Evolutionary conservation across 192 early-diverging fungal genomes (phyloP).

Genomic region (Thamnidium elegans): DNA sequence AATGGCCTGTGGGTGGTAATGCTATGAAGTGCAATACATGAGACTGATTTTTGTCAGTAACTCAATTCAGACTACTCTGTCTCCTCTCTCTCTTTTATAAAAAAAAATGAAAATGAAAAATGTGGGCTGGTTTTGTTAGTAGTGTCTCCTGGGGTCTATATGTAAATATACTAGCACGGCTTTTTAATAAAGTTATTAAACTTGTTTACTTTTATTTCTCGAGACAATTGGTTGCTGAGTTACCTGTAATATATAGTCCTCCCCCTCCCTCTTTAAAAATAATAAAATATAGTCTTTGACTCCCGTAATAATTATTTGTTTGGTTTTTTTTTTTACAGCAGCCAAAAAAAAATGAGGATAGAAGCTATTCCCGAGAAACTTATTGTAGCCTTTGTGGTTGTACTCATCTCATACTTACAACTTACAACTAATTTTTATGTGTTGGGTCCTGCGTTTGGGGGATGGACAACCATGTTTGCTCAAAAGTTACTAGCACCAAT

Average conservation of each 20-base stretch:
- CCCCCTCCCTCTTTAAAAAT: not conserved
- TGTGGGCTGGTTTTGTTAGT: too few species aligned
- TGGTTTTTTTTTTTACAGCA: not conserved
- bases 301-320: not conserved
- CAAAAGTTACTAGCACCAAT: constrained; percentile 57
- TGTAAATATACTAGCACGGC: too few species aligned
- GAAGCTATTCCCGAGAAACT: constrained; percentile 10
- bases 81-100: constrained; percentile 23
- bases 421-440: constrained; percentile 9
- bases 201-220: too few species aligned
- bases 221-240: too few species aligned
- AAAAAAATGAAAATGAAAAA: constrained; percentile 1
- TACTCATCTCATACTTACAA: constrained; percentile 13
- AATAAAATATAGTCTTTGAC: not conserved
- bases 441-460: constrained; percentile 15
- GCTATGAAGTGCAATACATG: constrained; percentile 36
- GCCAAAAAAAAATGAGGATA: not conserved
- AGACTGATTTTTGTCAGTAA: constrained; percentile 22
- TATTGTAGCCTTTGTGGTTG: constrained; percentile 2
- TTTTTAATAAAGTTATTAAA: too few species aligned
- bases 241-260: too few species aligned
- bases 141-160: too few species aligned
- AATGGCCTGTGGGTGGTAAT: constrained; percentile 28
- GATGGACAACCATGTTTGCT: not conserved
- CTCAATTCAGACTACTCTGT: constrained; percentile 39